Conservation (phyloP, 164 flowering plant genomes). For the Vitis riparia region DNA sequence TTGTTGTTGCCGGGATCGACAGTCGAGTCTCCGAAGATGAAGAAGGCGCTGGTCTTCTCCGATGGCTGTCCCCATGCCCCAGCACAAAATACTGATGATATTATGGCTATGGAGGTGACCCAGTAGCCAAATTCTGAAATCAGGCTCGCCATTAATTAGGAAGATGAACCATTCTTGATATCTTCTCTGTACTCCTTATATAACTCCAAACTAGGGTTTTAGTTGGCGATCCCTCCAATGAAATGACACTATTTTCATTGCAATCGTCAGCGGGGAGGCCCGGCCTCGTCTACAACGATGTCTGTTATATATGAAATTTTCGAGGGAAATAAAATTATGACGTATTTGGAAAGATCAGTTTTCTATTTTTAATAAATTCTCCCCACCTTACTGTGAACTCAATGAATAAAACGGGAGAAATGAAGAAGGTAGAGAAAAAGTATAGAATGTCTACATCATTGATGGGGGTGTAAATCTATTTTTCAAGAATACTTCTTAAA, state of each 20-base stretch:
- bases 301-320: no score
- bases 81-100: background rate
- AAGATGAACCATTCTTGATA: background rate
- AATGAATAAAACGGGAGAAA: no score
- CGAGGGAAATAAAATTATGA: no score
- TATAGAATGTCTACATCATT: no score
- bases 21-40: slow-evolving; percentile 66
- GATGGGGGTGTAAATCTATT: no score
- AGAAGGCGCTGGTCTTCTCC: slow-evolving; percentile 26
- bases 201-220: background rate
- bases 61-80: slow-evolving; percentile 2
- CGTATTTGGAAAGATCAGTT: no score
- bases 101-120: background rate
- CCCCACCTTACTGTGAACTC: no score
- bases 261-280: no score
- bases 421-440: no score
- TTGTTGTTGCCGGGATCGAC: slow-evolving; percentile 66
- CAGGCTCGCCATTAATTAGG: slow-evolving; percentile 17
- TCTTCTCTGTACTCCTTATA: background rate
- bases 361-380: no score
- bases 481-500: no score
- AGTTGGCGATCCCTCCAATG: background rate
- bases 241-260: background rate
- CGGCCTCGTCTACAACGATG: no score
- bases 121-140: background rate